phyloP scores from a whole-genome alignment of 2,329 filamentous ascomycete genomes.

The Fusarium decemcellulare region DNA sequence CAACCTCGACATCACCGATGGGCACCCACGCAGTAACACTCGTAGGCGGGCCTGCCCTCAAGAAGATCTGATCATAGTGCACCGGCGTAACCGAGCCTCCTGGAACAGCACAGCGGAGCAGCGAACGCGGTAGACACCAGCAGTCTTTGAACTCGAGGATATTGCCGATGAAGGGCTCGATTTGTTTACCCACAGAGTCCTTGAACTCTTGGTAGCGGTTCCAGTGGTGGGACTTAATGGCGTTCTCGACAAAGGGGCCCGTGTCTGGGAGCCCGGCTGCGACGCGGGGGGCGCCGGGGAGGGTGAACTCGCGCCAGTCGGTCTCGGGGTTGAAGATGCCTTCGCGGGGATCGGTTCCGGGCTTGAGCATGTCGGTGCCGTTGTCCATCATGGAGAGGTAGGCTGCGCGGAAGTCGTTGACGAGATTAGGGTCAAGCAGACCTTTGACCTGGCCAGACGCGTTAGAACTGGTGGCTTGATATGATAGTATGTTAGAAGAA shows the following conservation, averaged over 20 bases:
- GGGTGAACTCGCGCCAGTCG: not conserved
- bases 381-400: not conserved
- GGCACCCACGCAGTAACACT: not conserved
- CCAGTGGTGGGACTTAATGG: not conserved
- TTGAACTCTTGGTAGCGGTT: not conserved
- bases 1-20: not conserved
- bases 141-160: not conserved
- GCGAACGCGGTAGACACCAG: not conserved
- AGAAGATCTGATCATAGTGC: not conserved
- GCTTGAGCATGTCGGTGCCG: not conserved
- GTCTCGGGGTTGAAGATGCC: not conserved
- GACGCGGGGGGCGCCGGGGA: not conserved
- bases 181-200: not conserved
- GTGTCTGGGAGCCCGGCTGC: not conserved
- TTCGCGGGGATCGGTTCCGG: not conserved
- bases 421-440: not conserved
- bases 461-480: not conserved
- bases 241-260: not conserved
- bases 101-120: not conserved
- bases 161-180: not conserved
- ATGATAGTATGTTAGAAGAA: too few relatives aligned
- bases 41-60: not conserved
- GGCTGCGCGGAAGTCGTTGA: not conserved
- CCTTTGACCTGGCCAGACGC: not conserved
- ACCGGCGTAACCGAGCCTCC: not conserved